phyloP scores from a whole-genome alignment of 1,284 basidiomycete species.

The Vanrija humicola region DNA sequence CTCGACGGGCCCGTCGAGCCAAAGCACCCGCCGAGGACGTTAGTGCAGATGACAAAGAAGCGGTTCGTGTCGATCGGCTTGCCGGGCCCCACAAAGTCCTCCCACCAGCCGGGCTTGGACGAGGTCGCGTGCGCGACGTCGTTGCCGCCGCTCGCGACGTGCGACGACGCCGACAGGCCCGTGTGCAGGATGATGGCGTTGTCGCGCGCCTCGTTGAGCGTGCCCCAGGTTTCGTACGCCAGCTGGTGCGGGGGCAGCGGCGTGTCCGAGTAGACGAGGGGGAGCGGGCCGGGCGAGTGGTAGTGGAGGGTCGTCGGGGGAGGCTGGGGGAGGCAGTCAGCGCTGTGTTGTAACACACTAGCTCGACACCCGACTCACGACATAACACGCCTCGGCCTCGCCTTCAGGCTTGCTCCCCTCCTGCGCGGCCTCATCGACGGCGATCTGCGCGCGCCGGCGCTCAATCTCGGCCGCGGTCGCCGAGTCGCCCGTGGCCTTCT shows the following conservation, averaged over 20 bases:
- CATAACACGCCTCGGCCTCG: conserved; percentile 49
- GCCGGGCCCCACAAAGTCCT: conserved; percentile 94
- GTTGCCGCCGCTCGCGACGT: conserved; percentile 76
- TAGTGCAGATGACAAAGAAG: conserved; percentile 94
- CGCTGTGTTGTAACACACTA: not conserved
- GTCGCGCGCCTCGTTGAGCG: conserved; percentile 67
- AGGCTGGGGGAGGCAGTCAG: conserved; percentile 22
- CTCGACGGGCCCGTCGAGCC: conserved; percentile 92
- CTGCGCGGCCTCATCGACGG: conserved; percentile 20
- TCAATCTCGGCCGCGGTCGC: conserved; percentile 24
- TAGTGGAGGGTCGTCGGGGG: conserved; percentile 53
- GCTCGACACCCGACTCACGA: conserved; percentile 29
- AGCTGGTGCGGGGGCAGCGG: conserved; percentile 65
- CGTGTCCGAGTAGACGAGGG: conserved; percentile 67
- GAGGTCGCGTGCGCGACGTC: conserved; percentile 63
- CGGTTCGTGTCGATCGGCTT: conserved; percentile 88
- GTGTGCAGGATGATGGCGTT: conserved; percentile 98
- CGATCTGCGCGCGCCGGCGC: conserved; percentile 22
- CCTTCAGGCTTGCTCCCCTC: conserved; percentile 28
- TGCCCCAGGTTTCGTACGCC: conserved; percentile 98
- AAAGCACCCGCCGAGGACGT: conserved; percentile 96
- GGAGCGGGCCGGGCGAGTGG: conserved; percentile 61
- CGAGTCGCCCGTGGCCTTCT: conserved; percentile 7
- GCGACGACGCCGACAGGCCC: conserved; percentile 89
- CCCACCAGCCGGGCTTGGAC: conserved; percentile 80